These are phyloP conservation scores for Coemansia sp. DNA, from an alignment of 192 early-diverging fungal genomes.

Conservation along the genomic window DNA sequence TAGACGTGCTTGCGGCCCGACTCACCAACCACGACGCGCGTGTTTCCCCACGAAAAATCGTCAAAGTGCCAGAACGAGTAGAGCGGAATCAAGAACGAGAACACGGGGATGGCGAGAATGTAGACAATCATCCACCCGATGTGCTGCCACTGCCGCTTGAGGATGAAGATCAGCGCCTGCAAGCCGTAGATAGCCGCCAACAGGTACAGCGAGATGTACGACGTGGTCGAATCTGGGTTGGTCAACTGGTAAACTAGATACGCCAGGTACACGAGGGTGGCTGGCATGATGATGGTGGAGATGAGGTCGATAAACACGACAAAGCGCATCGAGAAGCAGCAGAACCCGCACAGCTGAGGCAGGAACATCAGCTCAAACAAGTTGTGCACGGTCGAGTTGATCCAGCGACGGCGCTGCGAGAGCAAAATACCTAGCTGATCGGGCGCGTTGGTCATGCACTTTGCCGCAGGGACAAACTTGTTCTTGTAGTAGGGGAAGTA, in stretches of 20 bases:
- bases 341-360: constrained; percentile 92
- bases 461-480: constrained; percentile 89
- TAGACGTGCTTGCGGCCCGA: constrained; percentile 73
- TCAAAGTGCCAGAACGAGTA: constrained; percentile 99
- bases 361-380: constrained; percentile 90
- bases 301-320: constrained; percentile 94
- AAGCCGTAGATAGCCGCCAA: constrained; percentile 86
- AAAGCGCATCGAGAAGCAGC: constrained; percentile 97
- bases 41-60: constrained; percentile 99
- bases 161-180: constrained; percentile 81
- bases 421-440: constrained; percentile 90
- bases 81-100: constrained; percentile 75
- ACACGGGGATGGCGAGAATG: constrained; percentile 86
- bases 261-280: constrained; percentile 80
- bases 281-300: constrained; percentile 90
- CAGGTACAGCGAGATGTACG: constrained; percentile 82
- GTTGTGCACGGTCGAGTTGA: constrained; percentile 99
- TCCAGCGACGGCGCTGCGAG: constrained; percentile 99
- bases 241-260: constrained; percentile 74
- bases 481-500: constrained; percentile 97
- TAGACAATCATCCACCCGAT: constrained; percentile 98
- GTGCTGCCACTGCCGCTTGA: constrained; percentile 88
- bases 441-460: constrained; percentile 91
- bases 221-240: constrained; percentile 59
- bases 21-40: constrained; percentile 86